Percentiles rank a stretch among this genome's conserved stretches.
These are phyloP conservation scores for Cercospora sojina DNA, from an alignment of 2,329 filamentous ascomycete species.

Conservation along the genomic window DNA sequence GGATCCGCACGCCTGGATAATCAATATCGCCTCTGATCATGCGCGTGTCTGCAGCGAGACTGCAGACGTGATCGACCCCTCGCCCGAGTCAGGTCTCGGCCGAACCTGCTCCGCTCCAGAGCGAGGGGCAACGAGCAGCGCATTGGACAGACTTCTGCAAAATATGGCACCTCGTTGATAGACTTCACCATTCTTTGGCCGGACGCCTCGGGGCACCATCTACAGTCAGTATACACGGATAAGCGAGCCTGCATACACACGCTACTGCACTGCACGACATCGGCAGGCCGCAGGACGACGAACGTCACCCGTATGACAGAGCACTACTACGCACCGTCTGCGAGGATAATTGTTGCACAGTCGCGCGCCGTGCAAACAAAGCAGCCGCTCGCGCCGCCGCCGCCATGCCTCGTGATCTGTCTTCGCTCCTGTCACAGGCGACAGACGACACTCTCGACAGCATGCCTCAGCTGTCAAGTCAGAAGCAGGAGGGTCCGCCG, in stretches of 20 bases:
- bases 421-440: slow-evolving; percentile 15
- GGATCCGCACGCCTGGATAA: slow-evolving; percentile 1
- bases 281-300: slow-evolving; percentile 5
- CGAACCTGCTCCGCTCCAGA: neutral
- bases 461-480: slow-evolving; percentile 40
- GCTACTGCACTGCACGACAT: slow-evolving; percentile 5
- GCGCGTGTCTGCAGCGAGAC: neutral
- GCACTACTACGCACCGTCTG: slow-evolving; percentile 2
- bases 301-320: slow-evolving; percentile 9
- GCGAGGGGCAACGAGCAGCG: neutral
- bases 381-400: slow-evolving; percentile 2
- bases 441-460: slow-evolving; percentile 35
- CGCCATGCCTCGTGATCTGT: slow-evolving; percentile 46
- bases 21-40: slow-evolving; percentile 1
- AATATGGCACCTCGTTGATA: neutral
- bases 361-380: slow-evolving; percentile 7
- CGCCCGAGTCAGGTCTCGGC: neutral
- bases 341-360: slow-evolving; percentile 8
- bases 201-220: neutral
- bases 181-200: neutral
- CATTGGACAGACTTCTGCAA: neutral
- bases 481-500: slow-evolving; percentile 28
- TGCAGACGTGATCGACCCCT: slow-evolving; percentile 1
- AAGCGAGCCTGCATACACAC: slow-evolving; percentile 4
- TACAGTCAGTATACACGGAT: neutral